A percentile compares a stretch with the other conserved stretches of the same genome.
phyloP scores from a whole-genome alignment of 2,329 filamentous ascomycete species.

The Bipolaris victoriae region DNA sequence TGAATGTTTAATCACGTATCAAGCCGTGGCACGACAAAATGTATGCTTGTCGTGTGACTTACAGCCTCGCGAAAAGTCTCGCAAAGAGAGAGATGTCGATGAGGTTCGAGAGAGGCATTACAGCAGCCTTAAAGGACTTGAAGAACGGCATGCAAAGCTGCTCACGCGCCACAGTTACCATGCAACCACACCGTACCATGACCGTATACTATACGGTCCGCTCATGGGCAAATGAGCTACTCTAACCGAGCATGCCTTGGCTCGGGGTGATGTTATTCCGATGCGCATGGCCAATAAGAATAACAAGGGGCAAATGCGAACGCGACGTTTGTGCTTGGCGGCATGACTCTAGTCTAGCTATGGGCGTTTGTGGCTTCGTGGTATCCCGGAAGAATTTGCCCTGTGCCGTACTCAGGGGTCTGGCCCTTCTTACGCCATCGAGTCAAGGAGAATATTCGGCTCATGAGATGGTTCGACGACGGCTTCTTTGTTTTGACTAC shows the following conservation, averaged over 20 bases:
- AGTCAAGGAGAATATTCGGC: neutral
- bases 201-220: neutral
- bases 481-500: neutral
- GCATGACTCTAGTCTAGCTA: neutral
- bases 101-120: neutral
- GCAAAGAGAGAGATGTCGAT: neutral
- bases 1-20: neutral
- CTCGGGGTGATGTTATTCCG: neutral
- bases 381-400: neutral
- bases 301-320: neutral
- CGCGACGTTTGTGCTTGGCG: neutral
- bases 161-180: neutral
- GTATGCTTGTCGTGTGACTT: neutral
- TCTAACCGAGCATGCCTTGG: neutral
- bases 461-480: neutral
- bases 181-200: neutral
- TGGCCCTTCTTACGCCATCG: neutral
- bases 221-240: neutral
- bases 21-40: neutral
- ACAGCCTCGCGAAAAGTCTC: neutral
- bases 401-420: neutral
- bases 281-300: neutral
- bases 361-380: neutral
- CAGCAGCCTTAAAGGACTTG: neutral
- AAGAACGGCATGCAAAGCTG: neutral